These are phyloP conservation scores for Apiotrichum gamsii DNA, from an alignment of 1,284 basidiomycete species.

Conservation along the genomic window DNA sequence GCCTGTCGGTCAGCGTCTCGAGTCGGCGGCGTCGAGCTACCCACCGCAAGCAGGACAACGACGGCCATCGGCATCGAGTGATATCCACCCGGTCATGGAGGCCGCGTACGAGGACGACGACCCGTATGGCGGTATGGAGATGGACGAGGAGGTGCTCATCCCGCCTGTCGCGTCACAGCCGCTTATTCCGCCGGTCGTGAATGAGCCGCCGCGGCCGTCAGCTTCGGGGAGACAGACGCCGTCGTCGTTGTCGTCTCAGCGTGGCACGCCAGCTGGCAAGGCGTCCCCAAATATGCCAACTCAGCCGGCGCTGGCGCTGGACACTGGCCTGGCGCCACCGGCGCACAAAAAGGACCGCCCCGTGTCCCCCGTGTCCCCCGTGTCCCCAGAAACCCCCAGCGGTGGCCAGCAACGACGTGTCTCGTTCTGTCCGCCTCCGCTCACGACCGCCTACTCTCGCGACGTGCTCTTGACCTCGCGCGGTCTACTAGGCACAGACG, in stretches of 20 bases:
- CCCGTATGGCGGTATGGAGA: constrained; percentile 1
- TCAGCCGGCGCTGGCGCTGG: too few relatives aligned
- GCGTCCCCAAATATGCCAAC: too few relatives aligned
- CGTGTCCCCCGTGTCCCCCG: too few relatives aligned
- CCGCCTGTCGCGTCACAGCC: neutral
- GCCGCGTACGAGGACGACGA: constrained; percentile 9
- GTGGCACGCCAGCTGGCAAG: too few relatives aligned
- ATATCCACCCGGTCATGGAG: constrained; percentile 1
- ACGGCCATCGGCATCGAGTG: constrained; percentile 1
- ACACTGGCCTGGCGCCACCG: neutral
- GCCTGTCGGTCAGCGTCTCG: neutral
- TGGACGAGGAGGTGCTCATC: neutral
- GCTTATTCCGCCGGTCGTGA: neutral
- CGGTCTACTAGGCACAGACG: constrained; percentile 32
- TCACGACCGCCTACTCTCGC: constrained; percentile 45
- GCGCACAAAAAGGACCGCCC: too few relatives aligned
- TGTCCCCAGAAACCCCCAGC: too few relatives aligned
- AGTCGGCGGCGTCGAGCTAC: neutral
- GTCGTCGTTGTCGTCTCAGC: too few relatives aligned
- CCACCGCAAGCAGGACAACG: neutral
- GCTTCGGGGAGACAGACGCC: too few relatives aligned
- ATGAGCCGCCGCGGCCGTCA: constrained; percentile 1
- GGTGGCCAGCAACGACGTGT: constrained; percentile 34
- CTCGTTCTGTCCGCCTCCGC: constrained; percentile 44
- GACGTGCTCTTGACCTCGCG: constrained; percentile 62